Conservation (phyloP, 1,139 yeast species). For the Nakaseomyces uthaithaninus region DNA sequence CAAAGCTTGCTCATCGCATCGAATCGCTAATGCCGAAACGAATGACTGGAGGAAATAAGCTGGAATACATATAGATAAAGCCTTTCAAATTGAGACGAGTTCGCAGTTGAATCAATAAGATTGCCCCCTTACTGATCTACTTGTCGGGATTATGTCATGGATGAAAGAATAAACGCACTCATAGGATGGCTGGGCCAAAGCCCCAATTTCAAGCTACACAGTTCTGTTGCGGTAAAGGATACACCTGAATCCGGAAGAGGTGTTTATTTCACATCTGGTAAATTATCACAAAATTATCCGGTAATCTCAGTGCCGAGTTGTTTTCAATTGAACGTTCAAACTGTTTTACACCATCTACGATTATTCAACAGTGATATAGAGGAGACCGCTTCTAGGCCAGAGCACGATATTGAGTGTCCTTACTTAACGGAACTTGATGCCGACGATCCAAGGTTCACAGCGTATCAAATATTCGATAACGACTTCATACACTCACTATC, state of each 20-base stretch:
- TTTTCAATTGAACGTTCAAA: slow-evolving; percentile 51
- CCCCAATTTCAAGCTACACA: slow-evolving; percentile 16
- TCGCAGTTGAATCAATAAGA: no score
- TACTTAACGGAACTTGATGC: slow-evolving; percentile 22
- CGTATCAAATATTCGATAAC: slow-evolving; percentile 23
- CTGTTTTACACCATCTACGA: slow-evolving; percentile 41
- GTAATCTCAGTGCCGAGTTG: slow-evolving; percentile 52
- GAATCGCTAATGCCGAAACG: no score
- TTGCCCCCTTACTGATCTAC: no score
- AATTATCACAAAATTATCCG: slow-evolving; percentile 36
- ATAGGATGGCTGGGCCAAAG: slow-evolving; percentile 22
- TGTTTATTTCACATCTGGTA: slow-evolving; percentile 37
- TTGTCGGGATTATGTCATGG: no score
- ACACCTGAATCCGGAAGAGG: slow-evolving; percentile 54
- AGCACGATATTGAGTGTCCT: background rate
- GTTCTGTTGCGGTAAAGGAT: slow-evolving; percentile 28
- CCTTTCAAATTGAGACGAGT: no score
- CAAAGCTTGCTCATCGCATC: no score
- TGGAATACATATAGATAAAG: no score
- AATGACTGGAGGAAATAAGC: no score
- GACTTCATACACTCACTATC: slow-evolving; percentile 23
- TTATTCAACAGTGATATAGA: background rate
- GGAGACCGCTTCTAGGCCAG: background rate
- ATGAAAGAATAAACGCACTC: slow-evolving; percentile 13
- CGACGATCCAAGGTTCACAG: slow-evolving; percentile 27